phyloP scores from a whole-genome alignment of 257 asterid species.

The Cinchona pubescens region DNA sequence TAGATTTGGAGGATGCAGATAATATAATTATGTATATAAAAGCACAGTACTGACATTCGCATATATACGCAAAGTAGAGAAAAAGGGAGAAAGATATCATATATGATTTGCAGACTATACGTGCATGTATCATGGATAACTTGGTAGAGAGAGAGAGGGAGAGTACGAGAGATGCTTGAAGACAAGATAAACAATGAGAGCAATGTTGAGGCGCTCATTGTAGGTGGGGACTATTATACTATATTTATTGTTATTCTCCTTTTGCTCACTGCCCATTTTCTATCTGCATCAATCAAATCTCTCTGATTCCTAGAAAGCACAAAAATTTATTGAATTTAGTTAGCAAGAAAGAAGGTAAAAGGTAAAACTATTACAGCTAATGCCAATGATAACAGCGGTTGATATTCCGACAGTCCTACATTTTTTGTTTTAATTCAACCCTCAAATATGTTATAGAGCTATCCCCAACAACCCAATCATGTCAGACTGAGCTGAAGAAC shows the following conservation, averaged over 20 bases:
- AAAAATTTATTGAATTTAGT: neutral
- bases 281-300: slow-evolving; percentile 13
- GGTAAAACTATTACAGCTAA: neutral
- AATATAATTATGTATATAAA: neutral
- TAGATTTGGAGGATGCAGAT: neutral
- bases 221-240: slow-evolving; percentile 92
- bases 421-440: neutral
- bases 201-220: slow-evolving; percentile 96
- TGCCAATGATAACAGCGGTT: neutral
- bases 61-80: neutral
- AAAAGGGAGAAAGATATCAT: neutral
- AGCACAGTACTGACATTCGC: no score
- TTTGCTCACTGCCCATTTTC: slow-evolving; percentile 18
- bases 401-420: neutral
- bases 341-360: neutral
- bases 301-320: neutral
- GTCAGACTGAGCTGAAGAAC: neutral
- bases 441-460: neutral
- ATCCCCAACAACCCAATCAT: neutral
- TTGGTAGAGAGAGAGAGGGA: slow-evolving; percentile 16
- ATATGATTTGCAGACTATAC: neutral
- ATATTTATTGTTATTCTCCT: slow-evolving; percentile 60
- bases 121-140: neutral
- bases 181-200: slow-evolving; percentile 77
- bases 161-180: slow-evolving; percentile 75